Evolutionary conservation across 176 grass and related monocot genomes (phyloP).

Genomic region (Tillandsia fasciculata): DNA sequence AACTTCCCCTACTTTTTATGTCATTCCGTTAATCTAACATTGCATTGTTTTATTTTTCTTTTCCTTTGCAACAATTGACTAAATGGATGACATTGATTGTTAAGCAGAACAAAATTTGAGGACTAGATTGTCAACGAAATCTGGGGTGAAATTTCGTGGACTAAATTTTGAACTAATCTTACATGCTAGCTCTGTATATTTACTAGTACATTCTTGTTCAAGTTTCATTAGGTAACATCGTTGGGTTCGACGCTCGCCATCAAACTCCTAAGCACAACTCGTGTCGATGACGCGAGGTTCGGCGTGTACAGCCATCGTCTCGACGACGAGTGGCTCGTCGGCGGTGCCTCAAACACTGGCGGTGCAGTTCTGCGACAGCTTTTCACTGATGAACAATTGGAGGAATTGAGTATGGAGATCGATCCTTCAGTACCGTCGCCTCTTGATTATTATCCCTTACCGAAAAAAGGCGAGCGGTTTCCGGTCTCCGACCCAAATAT

Average conservation of each 20-base stretch:
- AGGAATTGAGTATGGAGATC: conserved; percentile 33
- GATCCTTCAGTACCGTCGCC: conserved; percentile 34
- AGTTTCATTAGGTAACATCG: conserved; percentile 45
- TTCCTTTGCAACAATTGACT: no score
- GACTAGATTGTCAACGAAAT: no score
- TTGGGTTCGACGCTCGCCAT: conserved; percentile 75
- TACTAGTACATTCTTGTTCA: neutral
- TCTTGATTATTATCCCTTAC: conserved; percentile 66
- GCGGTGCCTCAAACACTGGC: conserved; percentile 62
- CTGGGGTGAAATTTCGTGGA: no score
- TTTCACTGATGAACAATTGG: conserved; percentile 49
- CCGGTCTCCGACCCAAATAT: conserved; percentile 58
- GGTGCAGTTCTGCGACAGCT: conserved; percentile 58
- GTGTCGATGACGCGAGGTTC: conserved; percentile 55
- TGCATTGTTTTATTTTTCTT: no score
- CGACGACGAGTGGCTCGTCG: conserved; percentile 69
- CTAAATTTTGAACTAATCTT: no score
- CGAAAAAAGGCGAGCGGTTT: conserved; percentile 55
- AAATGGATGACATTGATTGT: no score
- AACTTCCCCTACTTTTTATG: no score
- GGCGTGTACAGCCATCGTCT: conserved; percentile 80
- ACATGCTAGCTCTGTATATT: neutral
- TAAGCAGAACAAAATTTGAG: no score
- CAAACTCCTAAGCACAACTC: conserved; percentile 56
- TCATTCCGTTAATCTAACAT: no score